Base-by-base conservation (phyloP, 2,329 filamentous ascomycete species). In the Trichoderma sp. region DNA sequence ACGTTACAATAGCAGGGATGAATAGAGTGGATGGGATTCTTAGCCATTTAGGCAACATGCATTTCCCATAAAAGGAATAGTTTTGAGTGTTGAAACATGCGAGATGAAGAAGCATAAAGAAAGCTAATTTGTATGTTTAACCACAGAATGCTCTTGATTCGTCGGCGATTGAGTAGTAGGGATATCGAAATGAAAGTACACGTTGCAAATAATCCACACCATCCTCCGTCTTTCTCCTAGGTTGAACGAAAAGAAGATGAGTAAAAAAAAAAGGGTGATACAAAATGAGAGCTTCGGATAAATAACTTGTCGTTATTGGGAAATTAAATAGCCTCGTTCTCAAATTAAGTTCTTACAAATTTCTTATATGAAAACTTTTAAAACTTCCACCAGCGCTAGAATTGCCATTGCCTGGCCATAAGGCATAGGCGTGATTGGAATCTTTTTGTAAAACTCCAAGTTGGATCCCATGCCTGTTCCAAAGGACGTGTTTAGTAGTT, bases 391-490 rank as follows among this genome's bases (percentile, higher is more conserved):
- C 3, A 66, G 37, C 13, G 63, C 63, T 28, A 66, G 21, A 28
- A 66, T 66, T 7, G 63, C 63, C 63, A 66, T 66, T 2, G 63
- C 63, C n/a, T 66, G 63, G 1, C 63, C 63, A 14, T 66, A 66
- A 5, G 63, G 63, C 63, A 66, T 66, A 4, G 63, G 63, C 1
- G 63, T 66, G 10, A 66, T 58, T 0, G 63, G 63, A 56, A 66
- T 66, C 37, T n/a, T 66, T 28, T 66, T 66, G 8, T 66, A 66
- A 58, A 66, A 66, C 7, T 66, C 63, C 37, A 66, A 58, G 28
- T 66, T 13, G 8, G 26, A 21, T 32, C 63, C 63, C 63, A 66
- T 66, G 1, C 63, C 63, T 5, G 63, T 66, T 21, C 63, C 63
- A 34, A 66, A 66, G 18, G 63, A 66, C 3, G 63, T 66, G 21